Base-by-base conservation (phyloP, 129 eudicot species). In the Deinandra increscens region DNA sequence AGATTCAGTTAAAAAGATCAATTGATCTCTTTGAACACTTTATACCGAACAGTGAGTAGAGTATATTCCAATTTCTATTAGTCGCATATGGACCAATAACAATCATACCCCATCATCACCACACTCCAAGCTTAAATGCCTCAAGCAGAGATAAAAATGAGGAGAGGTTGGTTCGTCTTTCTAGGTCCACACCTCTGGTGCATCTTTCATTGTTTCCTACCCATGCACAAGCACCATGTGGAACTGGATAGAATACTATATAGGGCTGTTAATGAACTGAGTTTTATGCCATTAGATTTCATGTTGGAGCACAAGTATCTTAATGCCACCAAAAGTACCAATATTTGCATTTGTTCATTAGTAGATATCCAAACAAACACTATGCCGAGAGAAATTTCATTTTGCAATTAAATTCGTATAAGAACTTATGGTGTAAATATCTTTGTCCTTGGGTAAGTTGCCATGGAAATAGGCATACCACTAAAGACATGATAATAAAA, bases 381-480 rank as follows among this genome's bases (percentile, higher is more conserved):
- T 34, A 10, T 10, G 31, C 33, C 5, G 6, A 49, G 18, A 66
- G 37, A 17, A 49, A 48, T 49, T 4, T 41, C 44, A 15, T 31
- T n/a, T 46, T 48, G 60, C 60, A 33, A 31, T 31, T 13, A 48
- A 48, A 48, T 67, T 31, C 11, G 9, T 31, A 14, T 33, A 33
- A 46, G n/a, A n/a, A n/a, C n/a, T n/a, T n/a, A n/a, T n/a, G n/a
- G n/a, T n/a, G n/a, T n/a, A n/a, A n/a, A n/a, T n/a, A n/a, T n/a
- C n/a, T 29, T 41, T 46, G 71, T 46, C 43, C 43, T 45, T 46
- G 49, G 15, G 12, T 56, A 23, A 29, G 17, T 12, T 56, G 73
- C 73, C 73, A 68, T 46, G 50, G 10, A 14, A 33, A 67, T 67
- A 18, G 42, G 72, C 44, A 67, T 45, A 67, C 33, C 33, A 33